phyloP scores from a whole-genome alignment of 2,329 filamentous ascomycete genomes.

The Colletotrichum endophyticum region DNA sequence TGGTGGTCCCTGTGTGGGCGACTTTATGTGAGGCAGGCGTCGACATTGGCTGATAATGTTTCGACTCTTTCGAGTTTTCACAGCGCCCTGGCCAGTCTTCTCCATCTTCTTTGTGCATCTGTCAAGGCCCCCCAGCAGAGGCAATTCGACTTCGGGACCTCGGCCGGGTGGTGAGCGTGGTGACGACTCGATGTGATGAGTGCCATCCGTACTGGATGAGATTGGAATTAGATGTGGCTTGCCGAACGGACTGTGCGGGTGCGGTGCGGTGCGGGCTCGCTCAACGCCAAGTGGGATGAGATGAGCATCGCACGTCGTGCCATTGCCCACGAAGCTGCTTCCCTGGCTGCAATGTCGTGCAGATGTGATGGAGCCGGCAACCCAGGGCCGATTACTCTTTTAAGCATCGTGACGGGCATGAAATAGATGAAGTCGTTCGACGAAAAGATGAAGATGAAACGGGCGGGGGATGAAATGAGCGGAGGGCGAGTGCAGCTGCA shows the following conservation, averaged over 20 bases:
- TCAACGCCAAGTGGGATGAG: not conserved
- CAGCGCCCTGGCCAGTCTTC: not conserved
- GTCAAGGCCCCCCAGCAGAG: not conserved
- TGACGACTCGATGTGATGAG: not conserved
- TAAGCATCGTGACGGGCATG: not conserved
- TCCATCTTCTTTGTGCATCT: not conserved
- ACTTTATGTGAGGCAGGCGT: not conserved
- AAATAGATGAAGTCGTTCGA: slow-evolving; percentile 3
- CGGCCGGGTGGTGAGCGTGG: not conserved
- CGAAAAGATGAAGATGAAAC: slow-evolving; percentile 13
- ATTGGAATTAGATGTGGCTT: not conserved
- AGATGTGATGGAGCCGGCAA: not conserved
- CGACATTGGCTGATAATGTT: slow-evolving; percentile 3
- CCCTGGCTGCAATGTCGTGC: slow-evolving; percentile 14
- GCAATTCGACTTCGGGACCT: not conserved
- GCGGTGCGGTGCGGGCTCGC: not conserved
- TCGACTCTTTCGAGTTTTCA: not conserved
- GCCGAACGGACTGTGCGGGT: not conserved
- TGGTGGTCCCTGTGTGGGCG: not conserved
- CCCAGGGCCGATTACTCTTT: not conserved
- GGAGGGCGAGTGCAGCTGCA: slow-evolving; percentile 3
- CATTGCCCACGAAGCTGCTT: not conserved
- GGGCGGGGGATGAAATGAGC: slow-evolving; percentile 1
- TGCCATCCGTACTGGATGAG: not conserved
- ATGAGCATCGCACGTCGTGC: not conserved